Evolutionary conservation across 2,329 filamentous ascomycete genomes (phyloP).

Genomic region (Penicillium sp.): DNA sequence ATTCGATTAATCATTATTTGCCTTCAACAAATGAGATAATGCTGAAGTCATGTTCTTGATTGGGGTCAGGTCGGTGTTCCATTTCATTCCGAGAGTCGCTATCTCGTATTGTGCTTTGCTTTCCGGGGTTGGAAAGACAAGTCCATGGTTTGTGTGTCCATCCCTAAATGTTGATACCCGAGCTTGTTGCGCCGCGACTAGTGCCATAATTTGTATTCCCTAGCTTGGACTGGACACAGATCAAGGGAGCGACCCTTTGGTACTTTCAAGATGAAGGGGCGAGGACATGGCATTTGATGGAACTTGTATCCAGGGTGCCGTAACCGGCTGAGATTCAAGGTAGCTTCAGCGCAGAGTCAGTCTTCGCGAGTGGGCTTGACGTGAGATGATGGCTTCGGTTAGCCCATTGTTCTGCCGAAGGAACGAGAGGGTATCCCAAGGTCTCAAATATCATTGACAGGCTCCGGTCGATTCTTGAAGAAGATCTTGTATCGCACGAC

Average conservation of each 20-base stretch:
- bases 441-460: slow-evolving; percentile 56
- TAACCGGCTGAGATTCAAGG: neutral
- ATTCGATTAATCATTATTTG: neutral
- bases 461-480: slow-evolving; percentile 81
- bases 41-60: neutral
- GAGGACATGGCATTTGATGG: neutral
- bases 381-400: neutral
- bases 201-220: neutral
- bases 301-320: neutral
- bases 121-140: neutral
- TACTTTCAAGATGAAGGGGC: neutral
- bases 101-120: neutral
- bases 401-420: neutral
- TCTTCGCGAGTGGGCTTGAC: neutral
- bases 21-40: neutral
- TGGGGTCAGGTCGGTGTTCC: neutral
- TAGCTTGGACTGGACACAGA: neutral
- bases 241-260: neutral
- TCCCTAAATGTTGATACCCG: neutral
- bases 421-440: neutral
- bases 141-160: neutral
- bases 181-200: neutral
- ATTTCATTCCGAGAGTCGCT: neutral
- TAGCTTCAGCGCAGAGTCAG: neutral
- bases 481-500: slow-evolving; percentile 83